phyloP scores from a whole-genome alignment of 805 yeast genomes.

The Suhomyces pyralidae region DNA sequence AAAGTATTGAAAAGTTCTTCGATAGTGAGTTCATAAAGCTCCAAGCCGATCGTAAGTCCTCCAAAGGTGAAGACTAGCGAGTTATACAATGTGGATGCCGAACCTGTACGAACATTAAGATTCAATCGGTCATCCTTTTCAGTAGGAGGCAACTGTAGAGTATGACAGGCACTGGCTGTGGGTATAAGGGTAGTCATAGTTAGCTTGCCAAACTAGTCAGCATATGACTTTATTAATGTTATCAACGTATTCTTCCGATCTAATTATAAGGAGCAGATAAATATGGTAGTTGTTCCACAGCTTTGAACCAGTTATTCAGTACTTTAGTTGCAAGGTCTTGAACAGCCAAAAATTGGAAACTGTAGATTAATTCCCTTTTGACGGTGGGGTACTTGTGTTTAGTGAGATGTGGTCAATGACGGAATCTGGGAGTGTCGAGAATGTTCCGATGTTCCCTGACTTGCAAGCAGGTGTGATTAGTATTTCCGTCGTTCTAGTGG shows the following conservation, averaged over 20 bases:
- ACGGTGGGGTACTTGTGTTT: not conserved
- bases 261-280: not conserved
- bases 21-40: slow-evolving; percentile 38
- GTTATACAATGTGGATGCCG: slow-evolving; percentile 54
- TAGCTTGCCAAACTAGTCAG: not conserved
- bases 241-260: not conserved
- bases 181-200: slow-evolving; percentile 63
- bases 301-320: not conserved
- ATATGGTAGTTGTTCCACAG: not conserved
- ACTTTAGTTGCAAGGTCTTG: not conserved
- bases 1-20: slow-evolving; percentile 40
- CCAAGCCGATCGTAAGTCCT: slow-evolving; percentile 62
- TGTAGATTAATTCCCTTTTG: not conserved
- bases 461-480: not conserved
- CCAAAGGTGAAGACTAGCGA: slow-evolving; percentile 65
- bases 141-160: slow-evolving; percentile 51
- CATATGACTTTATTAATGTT: not conserved
- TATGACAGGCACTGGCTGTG: slow-evolving; percentile 58
- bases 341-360: not conserved
- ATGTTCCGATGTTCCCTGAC: not conserved
- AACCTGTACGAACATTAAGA: slow-evolving; percentile 65
- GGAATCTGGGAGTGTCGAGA: not conserved
- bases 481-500: not conserved
- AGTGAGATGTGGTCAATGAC: not conserved
- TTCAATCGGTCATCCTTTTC: slow-evolving; percentile 53